Evolutionary conservation across 2,329 filamentous ascomycete genomes (phyloP).

Genomic region (Fulvia fulva): DNA sequence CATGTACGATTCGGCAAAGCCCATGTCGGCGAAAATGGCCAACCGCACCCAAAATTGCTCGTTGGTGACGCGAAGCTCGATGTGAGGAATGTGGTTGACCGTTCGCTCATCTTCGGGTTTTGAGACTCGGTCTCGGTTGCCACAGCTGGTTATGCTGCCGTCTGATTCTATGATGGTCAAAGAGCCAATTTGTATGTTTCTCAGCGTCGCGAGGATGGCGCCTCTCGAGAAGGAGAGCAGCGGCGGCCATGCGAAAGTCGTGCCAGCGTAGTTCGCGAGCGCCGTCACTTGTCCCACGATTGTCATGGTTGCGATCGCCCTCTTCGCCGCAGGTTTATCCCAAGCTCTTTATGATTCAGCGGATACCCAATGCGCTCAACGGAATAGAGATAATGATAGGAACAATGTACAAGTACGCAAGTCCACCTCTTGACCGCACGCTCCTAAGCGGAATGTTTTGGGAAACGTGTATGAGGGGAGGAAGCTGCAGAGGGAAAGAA

Average conservation of each 20-base stretch:
- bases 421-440: background rate
- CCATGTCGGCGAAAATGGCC: constrained; percentile 69
- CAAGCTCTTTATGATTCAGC: background rate
- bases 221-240: constrained; percentile 45
- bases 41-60: constrained; percentile 69
- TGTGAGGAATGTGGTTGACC: constrained; percentile 39
- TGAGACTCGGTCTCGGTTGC: constrained; percentile 32
- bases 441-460: background rate
- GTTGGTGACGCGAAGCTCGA: constrained; percentile 58
- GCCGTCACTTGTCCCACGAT: constrained; percentile 38
- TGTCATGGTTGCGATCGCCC: constrained; percentile 13
- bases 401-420: background rate
- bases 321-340: background rate
- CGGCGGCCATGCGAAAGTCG: constrained; percentile 45
- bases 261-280: constrained; percentile 41
- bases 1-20: constrained; percentile 71
- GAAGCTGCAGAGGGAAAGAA: background rate
- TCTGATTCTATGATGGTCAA: constrained; percentile 44
- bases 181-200: constrained; percentile 45
- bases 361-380: constrained; percentile 30
- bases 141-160: constrained; percentile 41
- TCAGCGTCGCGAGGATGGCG: constrained; percentile 44
- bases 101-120: constrained; percentile 39
- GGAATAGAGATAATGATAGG: background rate
- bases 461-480: background rate